phyloP scores from a whole-genome alignment of 306 rosid species.

The Cyamopsis tetragonoloba region DNA sequence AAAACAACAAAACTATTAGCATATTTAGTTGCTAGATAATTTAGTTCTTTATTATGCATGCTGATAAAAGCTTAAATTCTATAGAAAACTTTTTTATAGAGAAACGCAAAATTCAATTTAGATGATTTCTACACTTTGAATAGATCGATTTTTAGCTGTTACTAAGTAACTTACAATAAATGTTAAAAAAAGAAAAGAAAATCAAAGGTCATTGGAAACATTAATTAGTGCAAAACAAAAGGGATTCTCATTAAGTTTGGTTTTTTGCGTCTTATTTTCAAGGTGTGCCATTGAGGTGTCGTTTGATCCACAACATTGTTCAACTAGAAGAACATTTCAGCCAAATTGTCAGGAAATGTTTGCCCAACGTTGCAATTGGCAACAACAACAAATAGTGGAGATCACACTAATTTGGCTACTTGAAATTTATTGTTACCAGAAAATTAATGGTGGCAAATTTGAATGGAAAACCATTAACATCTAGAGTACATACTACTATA shows the following conservation, averaged over 20 bases:
- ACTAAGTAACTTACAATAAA: too few relatives aligned
- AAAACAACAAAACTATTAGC: too few relatives aligned
- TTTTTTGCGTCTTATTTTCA: neutral
- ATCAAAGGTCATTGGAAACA: neutral
- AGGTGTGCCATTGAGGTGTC: neutral
- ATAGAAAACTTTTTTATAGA: too few relatives aligned
- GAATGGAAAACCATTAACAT: neutral
- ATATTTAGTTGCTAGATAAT: too few relatives aligned
- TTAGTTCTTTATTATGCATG: too few relatives aligned
- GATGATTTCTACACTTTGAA: too few relatives aligned
- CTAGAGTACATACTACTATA: too few relatives aligned
- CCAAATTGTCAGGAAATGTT: neutral
- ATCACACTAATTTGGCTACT: conserved; percentile 2
- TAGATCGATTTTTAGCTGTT: too few relatives aligned
- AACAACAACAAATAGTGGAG: neutral
- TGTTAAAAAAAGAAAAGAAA: too few relatives aligned
- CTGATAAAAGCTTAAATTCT: too few relatives aligned
- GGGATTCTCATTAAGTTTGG: neutral
- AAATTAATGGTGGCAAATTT: neutral
- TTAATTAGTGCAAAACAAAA: neutral
- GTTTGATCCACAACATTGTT: neutral
- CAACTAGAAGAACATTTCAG: neutral
- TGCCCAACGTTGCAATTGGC: neutral
- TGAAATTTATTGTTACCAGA: neutral
- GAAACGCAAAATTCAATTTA: too few relatives aligned